Evolutionary conservation across 169 alveolate genomes (phyloP).

Genomic region (Plasmodium knowlesi): DNA sequence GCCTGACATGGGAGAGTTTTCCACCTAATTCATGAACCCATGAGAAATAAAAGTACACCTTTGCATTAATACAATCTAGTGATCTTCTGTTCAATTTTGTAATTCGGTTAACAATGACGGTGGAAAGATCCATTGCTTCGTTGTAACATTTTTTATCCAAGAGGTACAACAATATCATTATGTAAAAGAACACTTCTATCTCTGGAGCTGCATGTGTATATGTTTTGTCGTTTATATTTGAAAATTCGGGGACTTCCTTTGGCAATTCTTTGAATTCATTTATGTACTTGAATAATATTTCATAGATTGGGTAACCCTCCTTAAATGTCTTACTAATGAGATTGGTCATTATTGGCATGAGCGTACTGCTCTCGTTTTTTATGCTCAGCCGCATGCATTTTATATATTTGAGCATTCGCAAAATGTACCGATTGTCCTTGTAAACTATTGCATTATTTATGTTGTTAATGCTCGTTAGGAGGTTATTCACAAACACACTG

Average conservation of each 20-base stretch:
- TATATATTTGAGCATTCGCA: conserved; percentile 63
- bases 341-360: conserved; percentile 28
- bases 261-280: background rate
- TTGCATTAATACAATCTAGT: conserved; percentile 87
- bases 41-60: conserved; percentile 87
- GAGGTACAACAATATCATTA: conserved; percentile 21
- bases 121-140: conserved; percentile 81
- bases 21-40: conserved; percentile 91
- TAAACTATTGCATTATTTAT: conserved; percentile 33
- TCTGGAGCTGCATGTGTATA: conserved; percentile 34
- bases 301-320: conserved; percentile 45
- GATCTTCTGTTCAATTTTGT: conserved; percentile 81
- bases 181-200: conserved; percentile 47
- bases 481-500: conserved; percentile 22
- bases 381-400: conserved; percentile 41
- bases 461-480: conserved; percentile 40
- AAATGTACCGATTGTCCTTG: conserved; percentile 56
- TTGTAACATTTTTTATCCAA: conserved; percentile 38
- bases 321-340: conserved; percentile 34
- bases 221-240: conserved; percentile 36
- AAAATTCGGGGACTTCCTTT: conserved; percentile 9
- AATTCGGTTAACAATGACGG: conserved; percentile 74
- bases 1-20: conserved; percentile 82
- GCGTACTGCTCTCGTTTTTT: conserved; percentile 17
- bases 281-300: conserved; percentile 47